Evolutionary conservation across 768 basidiomycete species (phyloP), one percentile per base, ranked within the genome.

Genomic region (Lentinula boryana): DNA sequence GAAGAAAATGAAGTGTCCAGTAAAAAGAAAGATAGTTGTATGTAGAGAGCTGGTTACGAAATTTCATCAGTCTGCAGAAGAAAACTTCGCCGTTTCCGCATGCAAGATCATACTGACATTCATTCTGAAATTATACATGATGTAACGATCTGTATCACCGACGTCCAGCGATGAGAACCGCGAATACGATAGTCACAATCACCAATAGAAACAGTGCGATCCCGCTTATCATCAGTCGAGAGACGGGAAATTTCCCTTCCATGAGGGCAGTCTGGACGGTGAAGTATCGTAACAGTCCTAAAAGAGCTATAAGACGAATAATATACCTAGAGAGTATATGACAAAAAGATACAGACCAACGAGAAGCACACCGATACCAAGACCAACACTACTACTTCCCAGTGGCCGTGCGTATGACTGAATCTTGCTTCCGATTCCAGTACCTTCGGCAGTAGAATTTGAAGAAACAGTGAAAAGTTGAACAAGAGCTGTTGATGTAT

Each of bases 381-480:
- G 36, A 15, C 57, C 46, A 15, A 58, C 32, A 18, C 44, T 58
- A 4, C 21, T 32, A 50, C 44, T 48, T 21, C 57, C 57, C n/a
- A 58, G 21, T 32, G 57, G 57, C 44, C 36, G 44, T 12, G 57
- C 57, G 35, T 15, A 58, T 18, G 44, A 43, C 18, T 40, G 56
- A 8, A 57, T 41, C 10, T 49, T 58, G 18, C 13, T 38, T 16
- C 1, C 56, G 12, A 48, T 13, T n/a, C 36, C 55, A 41, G 23
- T 13, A 33, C 8, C 27, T 9, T 27, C 9, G 6, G 1, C 9
- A 9, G 21, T 7, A 13, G 57, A 32, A 21, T 35, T 58, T 12
- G 36, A 33, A 6, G 57, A 58, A n/a, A 58, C 36, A 33, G 57
- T 58, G 57, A 58, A 58, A 10, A 58, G 48, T 44, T 58, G 57